Base-by-base conservation (phyloP, 2,329 filamentous ascomycete genomes). In the Fusarium algeriense region DNA sequence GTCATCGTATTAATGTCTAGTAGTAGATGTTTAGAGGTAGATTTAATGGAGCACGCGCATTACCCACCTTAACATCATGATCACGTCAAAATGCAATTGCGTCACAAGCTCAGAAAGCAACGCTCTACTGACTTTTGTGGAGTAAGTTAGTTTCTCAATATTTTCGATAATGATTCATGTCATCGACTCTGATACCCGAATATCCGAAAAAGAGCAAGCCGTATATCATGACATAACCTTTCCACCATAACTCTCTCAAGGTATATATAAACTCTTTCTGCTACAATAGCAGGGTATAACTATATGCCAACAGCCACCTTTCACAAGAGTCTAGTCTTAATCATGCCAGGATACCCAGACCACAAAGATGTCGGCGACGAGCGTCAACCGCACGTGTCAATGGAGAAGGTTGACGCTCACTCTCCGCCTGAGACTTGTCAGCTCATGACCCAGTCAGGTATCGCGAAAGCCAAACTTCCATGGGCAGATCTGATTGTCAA, bases 1-100 rank as follows among this genome's bases (percentile, higher is more conserved):
- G 44, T 8, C 71, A 73, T 32, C 62, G 61, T 2, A 74, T 73
- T 3, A 73, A 73, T 9, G 70, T 59, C 0, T 73, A 23, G 46
- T 9, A 4, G 12, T 0, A 46, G 2, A 14, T 12, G 19, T 15
- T 7, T 0, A 1, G 35, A 30, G 3, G 23, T 12, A 2, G 9
- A 52, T 26, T 15, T 11, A 6, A 13, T 13, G n/a, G 14, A 13
- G 19, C 15, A 11, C 30, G 30, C 0, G 3, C 6, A 12, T 55
- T 30, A 56, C 19, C 23, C 53, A 56, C 32, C 13, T 28, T 46
- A 56, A 20, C 53, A 56, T 56, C 54, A 57, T 32, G 11, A 20
- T 10, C 11, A 48, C 23, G 32, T 57, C 41, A 48, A 48, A 7
- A 5, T 4, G 12, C 23, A 20, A 48, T 7, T 5, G 7, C 41